Evolutionary conservation across 2,329 filamentous ascomycete genomes (phyloP), one percentile per base, ranked within the genome.

Genomic region (Sporothrix mexicana): DNA sequence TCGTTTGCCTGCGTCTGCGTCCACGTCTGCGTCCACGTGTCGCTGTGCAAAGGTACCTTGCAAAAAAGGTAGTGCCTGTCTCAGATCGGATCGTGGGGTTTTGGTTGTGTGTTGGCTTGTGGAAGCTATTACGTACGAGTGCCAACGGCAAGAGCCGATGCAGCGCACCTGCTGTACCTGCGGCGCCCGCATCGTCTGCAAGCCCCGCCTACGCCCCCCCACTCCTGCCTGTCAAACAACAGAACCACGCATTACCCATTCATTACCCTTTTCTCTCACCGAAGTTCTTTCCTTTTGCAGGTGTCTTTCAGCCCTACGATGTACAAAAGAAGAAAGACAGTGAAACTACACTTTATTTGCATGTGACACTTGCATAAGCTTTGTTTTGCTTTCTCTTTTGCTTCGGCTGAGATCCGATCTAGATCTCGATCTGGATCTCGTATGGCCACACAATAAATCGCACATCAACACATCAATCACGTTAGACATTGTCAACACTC

Each of bases 361-460:
- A 49, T 51, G 64, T 67, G 64, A 67, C 64, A 67, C 64, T 49
- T 51, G 64, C 64, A 67, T 67, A 30, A n/a, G 10, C 30, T 36
- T 12, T 62, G 59, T 36, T 36, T 8, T 2, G 13, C 17, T 47
- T 67, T 23, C 13, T 20, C 45, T 5, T 15, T 66, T 13, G 20
- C 17, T 45, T 20, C 4, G 30, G 30, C 30, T 36, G 12, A 43
- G 30, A 66, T 66, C 20, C 9, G 7, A 36, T 36, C 30, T 36
- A 62, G 59, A 62, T 59, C 55, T 17, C 36, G 51, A 55, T 25
- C 9, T 5, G 4, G 51, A 55, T 55, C 51, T 25, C 20, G 7
- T 36, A 36, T 36, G 3, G 30, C 30, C 30, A 30, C 30, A 36
- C 30, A 36, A 6, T 36, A 36, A 5, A 36, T 36, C 30, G 1